These are phyloP conservation scores for Metschnikowia anglica DNA, from an alignment of 805 yeast genomes.

Conservation along the genomic window DNA sequence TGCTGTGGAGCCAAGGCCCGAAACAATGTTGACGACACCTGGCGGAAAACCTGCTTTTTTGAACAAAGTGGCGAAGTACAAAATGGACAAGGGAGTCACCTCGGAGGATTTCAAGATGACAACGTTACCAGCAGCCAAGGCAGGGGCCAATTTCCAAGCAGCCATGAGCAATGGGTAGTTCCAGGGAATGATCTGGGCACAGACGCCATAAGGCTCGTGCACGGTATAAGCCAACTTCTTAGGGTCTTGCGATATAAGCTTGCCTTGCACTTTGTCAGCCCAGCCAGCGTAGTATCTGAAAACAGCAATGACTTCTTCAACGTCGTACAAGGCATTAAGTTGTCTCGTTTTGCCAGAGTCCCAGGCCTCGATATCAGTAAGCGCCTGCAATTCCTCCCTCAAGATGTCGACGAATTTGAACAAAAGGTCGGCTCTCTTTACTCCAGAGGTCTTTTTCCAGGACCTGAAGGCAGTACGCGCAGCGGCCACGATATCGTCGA, in stretches of 20 bases:
- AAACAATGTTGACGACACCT: conserved; percentile 69
- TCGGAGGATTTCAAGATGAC: conserved; percentile 74
- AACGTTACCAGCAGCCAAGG: conserved; percentile 76
- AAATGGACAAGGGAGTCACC: conserved; percentile 68
- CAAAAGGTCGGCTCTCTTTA: conserved; percentile 39
- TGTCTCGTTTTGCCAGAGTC: conserved; percentile 49
- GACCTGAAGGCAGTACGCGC: conserved; percentile 40
- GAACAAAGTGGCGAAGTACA: conserved; percentile 57
- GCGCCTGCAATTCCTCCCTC: conserved; percentile 32
- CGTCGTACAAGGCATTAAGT: conserved; percentile 49
- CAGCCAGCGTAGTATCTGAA: conserved; percentile 60
- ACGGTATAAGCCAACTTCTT: conserved; percentile 63
- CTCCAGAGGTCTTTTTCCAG: conserved; percentile 50
- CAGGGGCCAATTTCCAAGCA: conserved; percentile 81
- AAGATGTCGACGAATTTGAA: conserved; percentile 38
- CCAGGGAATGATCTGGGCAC: conserved; percentile 73
- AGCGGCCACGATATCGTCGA: conserved; percentile 41
- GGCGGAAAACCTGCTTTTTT: conserved; percentile 72
- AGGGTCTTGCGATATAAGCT: conserved; percentile 41
- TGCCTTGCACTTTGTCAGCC: conserved; percentile 58
- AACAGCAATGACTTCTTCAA: conserved; percentile 45
- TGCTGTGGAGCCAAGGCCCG: conserved; percentile 67
- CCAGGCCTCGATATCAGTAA: conserved; percentile 45
- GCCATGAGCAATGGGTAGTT: conserved; percentile 69
- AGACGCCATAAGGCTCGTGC: conserved; percentile 65